Base-by-base conservation (phyloP, 441 rosid species). In the Eutrema salsugineum region DNA sequence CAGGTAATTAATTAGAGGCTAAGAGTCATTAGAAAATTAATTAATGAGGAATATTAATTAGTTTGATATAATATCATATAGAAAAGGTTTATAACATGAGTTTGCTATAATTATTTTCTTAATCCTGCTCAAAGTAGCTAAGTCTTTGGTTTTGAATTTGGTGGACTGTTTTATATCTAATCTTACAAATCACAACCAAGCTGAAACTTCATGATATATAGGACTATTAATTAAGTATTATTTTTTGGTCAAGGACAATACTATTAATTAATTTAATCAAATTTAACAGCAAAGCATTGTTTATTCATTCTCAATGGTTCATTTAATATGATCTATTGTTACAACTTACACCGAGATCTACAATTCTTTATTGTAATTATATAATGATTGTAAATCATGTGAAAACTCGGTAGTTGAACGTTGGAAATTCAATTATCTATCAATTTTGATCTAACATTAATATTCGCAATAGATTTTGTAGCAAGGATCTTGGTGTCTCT, bases 1-100 rank as follows among this genome's bases (percentile, higher is more conserved):
- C 99, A 94, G 97, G 99, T 90, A 30, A 77, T 42, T 22, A 8
- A 47, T 22, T 46, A 51, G 33, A 22, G 11, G 8, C 14, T 36
- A 3, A 50, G 9, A 22, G 19, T 51, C 19, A n/a, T 53, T 53
- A 27, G 56, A 51, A 24, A 27, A 11, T 22, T 32, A 5, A 5
- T 32, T 32, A 32, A 7, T n/a, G n/a, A n/a, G n/a, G 56, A 50
- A 24, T 12, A 11, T 20, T 28, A 3, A 28, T 30, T 30, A 30
- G 5, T 15, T 44, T n/a, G n/a, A n/a, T n/a, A n/a, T n/a, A 44
- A 44, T 44, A 44, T 44, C 20, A 12, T 40, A 40, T 14, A 44
- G 28, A 53, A 8, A 12, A 30, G 1, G 39, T 30, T 30, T 30
- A 30, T 53, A 54, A 54, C 39, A 54, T 32, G 22, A 15, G 39